These are phyloP conservation scores for Penicillium arizonense DNA, from an alignment of 495 filamentous ascomycete species.

Conservation along the genomic window DNA sequence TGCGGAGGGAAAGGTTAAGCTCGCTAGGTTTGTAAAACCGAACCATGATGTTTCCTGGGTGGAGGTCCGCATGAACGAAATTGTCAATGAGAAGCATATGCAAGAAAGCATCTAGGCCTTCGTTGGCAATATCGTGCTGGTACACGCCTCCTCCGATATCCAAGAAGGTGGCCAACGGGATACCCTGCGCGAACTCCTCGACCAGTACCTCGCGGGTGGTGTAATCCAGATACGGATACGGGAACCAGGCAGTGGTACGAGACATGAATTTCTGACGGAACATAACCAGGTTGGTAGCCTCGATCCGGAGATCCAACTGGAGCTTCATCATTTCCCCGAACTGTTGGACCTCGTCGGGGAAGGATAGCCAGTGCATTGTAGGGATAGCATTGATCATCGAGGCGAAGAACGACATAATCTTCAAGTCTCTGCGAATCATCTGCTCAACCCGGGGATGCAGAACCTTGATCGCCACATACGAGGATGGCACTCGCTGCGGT, in stretches of 20 bases:
- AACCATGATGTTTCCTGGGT: conserved; percentile 99
- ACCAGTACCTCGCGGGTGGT: conserved; percentile 89
- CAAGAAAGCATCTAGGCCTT: conserved; percentile 96
- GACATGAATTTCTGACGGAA: conserved; percentile 91
- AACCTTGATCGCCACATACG: conserved; percentile 95
- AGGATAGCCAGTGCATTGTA: conserved; percentile 95
- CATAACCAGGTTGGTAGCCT: conserved; percentile 81
- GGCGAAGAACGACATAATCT: conserved; percentile 94
- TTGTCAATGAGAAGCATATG: conserved; percentile 98
- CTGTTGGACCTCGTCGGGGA: conserved; percentile 90
- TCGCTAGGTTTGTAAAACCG: conserved; percentile 88
- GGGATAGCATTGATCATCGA: conserved; percentile 80
- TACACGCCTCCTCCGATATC: conserved; percentile 89
- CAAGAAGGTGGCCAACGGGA: conserved; percentile 86
- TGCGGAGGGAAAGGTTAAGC: conserved; percentile 59
- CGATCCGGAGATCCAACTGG: conserved; percentile 93
- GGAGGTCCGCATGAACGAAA: conserved; percentile 97
- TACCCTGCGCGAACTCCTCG: conserved; percentile 94
- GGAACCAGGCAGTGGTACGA: conserved; percentile 91
- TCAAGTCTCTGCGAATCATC: conserved; percentile 81
- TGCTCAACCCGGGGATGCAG: conserved; percentile 90
- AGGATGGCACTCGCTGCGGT: conserved; percentile 82
- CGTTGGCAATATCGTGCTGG: conserved; percentile 89
- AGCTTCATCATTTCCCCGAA: conserved; percentile 99
- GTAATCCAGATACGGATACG: conserved; percentile 87